Percentiles rank a stretch among this genome's conserved stretches.
Evolutionary conservation across 164 flowering plant genomes (phyloP).

Genomic region (Saururus chinensis): DNA sequence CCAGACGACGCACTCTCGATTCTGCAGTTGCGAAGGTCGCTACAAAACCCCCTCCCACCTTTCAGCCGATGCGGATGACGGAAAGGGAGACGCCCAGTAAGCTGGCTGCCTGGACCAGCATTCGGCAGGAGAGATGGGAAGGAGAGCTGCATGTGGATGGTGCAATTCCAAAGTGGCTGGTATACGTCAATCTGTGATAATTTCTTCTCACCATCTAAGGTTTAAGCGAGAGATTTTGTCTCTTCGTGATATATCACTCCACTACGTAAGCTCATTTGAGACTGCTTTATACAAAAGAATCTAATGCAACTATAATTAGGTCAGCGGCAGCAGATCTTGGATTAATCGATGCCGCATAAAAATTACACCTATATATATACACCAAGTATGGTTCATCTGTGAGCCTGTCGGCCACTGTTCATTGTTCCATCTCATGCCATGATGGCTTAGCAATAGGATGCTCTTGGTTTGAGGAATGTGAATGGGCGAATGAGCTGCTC

Average conservation of each 20-base stretch:
- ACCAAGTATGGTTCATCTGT: too few relatives aligned
- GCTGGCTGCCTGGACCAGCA: conserved; percentile 80
- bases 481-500: too few relatives aligned
- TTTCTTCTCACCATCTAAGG: not conserved
- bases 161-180: conserved; percentile 87
- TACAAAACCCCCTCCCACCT: conserved; percentile 17
- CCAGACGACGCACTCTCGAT: conserved; percentile 1
- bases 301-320: too few relatives aligned
- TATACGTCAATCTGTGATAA: conserved; percentile 9
- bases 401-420: too few relatives aligned
- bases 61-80: conserved; percentile 10
- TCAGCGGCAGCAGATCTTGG: not conserved
- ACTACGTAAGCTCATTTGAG: too few relatives aligned
- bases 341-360: not conserved
- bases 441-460: too few relatives aligned
- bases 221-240: too few relatives aligned
- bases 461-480: too few relatives aligned
- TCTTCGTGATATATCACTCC: too few relatives aligned
- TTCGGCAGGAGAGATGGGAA: conserved; percentile 76
- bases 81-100: conserved; percentile 4
- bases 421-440: too few relatives aligned
- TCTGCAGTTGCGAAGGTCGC: conserved; percentile 29
- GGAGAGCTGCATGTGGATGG: conserved; percentile 80
- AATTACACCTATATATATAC: too few relatives aligned
- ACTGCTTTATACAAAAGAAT: too few relatives aligned